Evolutionary conservation across 169 alveolate species (phyloP), one percentile per base, ranked within the genome.

Genomic region (Blepharisma undulans): DNA sequence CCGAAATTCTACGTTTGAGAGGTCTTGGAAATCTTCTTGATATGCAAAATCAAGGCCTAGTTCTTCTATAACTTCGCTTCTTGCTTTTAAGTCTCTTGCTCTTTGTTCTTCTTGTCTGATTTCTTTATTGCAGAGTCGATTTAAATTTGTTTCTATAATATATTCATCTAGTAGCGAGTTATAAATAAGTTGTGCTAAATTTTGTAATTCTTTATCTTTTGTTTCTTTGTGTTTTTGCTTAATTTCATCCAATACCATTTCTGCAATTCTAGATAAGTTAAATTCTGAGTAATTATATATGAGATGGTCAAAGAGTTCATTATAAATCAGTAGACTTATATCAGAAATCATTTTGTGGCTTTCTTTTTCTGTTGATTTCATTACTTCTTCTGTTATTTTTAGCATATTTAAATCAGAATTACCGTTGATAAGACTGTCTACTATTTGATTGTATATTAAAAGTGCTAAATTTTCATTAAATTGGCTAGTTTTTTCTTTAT

Each of bases 51-150:
- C 86, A 78, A 27, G 34, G 10, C 29, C 29, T 12, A 78, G 6
- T 22, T 22, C 86, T 29, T 78, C 86, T n/a, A n/a, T n/a, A n/a
- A 48, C 71, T 82, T 82, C 77, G n/a, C 33, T 25, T n/a, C 89
- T 22, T 72, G 29, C 78, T 48, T 78, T 78, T 78, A 29, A 29
- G 8, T 21, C 34, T 29, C 29, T 32, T 29, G 86, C 29, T 78
- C 34, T 78, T 78, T 29, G 25, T 4, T 25, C 86, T 21, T 27
- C 34, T 5, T 14, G 29, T 29, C 29, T 22, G 6, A 21, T 29
- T 78, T 78, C 34, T 22, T 29, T 25, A 78, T 25, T 36, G 86
- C 18, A 1, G 21, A 78, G 19, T 29, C 25, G 61, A 22, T 78
- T 36, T 25, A 32, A 78, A 78, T 27, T 36, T 27, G 34, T 78